Evolutionary conservation across 768 basidiomycete genomes (phyloP).

Genomic region (Auriscalpium microsporum): DNA sequence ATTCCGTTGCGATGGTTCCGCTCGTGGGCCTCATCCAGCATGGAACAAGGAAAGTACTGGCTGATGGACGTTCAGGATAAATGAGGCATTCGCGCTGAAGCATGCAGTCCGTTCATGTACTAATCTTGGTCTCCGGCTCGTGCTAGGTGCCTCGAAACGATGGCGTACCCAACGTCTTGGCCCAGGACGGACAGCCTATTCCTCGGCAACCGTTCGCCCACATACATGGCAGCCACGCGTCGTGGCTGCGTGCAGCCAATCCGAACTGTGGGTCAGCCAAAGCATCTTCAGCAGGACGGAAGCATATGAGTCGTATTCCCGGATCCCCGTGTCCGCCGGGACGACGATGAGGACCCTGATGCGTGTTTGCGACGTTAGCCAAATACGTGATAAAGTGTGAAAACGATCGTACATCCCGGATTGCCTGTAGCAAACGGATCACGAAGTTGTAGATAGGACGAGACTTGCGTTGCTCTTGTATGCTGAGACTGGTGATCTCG

Average conservation of each 20-base stretch:
- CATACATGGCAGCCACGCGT: conserved; percentile 98
- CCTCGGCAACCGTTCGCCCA: conserved; percentile 98
- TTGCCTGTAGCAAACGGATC: conserved; percentile 88
- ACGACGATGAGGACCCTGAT: conserved; percentile 98
- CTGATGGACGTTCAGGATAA: conserved; percentile 91
- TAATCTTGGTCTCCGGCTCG: conserved; percentile 96
- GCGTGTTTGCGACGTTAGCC: conserved; percentile 31
- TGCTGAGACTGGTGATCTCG: conserved; percentile 81
- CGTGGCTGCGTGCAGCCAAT: conserved; percentile 98
- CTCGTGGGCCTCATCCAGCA: conserved; percentile 99
- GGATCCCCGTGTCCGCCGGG: conserved; percentile 98
- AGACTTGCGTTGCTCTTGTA: conserved; percentile 87
- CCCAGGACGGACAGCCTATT: conserved; percentile 93
- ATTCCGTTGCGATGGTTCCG: conserved; percentile 99
- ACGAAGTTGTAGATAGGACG: conserved; percentile 90
- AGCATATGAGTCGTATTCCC: conserved; percentile 99
- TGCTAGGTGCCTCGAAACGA: conserved; percentile 99
- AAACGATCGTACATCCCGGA: conserved; percentile 68
- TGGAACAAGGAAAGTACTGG: conserved; percentile 87
- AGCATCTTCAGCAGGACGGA: conserved; percentile 93
- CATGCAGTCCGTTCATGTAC: conserved; percentile 99
- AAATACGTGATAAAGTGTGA: background rate
- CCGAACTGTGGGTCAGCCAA: conserved; percentile 78
- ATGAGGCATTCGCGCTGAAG: conserved; percentile 93
- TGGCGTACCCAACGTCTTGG: conserved; percentile 96